Conservation (phyloP, 2,329 filamentous ascomycete genomes). For the Daldinia sp. region DNA sequence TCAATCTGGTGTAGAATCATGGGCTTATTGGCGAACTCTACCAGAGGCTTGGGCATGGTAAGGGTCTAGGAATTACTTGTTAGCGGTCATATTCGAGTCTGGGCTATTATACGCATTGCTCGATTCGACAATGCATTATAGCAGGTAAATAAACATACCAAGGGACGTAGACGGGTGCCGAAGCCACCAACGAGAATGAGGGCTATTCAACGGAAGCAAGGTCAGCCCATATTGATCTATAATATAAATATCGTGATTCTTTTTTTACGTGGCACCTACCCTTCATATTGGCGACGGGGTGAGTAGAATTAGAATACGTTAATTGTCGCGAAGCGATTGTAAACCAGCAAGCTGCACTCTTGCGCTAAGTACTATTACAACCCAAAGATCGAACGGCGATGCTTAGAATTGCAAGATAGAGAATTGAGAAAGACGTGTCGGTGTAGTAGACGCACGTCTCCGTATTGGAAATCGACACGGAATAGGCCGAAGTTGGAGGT, state of each 20-base stretch:
- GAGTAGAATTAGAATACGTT: constrained; percentile 5
- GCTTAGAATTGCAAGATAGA: constrained; percentile 16
- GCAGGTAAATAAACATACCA: constrained; percentile 67
- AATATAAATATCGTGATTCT: neutral
- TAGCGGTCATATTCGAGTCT: constrained; percentile 28
- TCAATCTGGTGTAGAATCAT: constrained; percentile 99
- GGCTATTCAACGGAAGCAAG: constrained; percentile 60
- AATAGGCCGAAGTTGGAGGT: neutral
- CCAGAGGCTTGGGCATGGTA: constrained; percentile 94
- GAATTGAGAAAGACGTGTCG: constrained; percentile 15
- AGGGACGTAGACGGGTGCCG: constrained; percentile 94
- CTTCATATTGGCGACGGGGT: constrained; percentile 49
- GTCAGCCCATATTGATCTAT: neutral
- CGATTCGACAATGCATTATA: constrained; percentile 15
- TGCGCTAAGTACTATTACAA: constrained; percentile 6
- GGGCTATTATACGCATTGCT: constrained; percentile 17
- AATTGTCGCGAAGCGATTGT: constrained; percentile 26
- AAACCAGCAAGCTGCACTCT: constrained; percentile 4
- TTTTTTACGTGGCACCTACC: constrained; percentile 45
- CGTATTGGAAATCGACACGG: neutral
- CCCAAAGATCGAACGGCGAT: constrained; percentile 28
- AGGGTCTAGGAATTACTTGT: constrained; percentile 71
- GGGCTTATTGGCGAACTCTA: constrained; percentile 98
- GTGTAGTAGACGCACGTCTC: neutral
- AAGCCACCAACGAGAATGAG: constrained; percentile 99